Conservation (phyloP, 2,329 filamentous ascomycete species). For the Diaporthe sp. region DNA sequence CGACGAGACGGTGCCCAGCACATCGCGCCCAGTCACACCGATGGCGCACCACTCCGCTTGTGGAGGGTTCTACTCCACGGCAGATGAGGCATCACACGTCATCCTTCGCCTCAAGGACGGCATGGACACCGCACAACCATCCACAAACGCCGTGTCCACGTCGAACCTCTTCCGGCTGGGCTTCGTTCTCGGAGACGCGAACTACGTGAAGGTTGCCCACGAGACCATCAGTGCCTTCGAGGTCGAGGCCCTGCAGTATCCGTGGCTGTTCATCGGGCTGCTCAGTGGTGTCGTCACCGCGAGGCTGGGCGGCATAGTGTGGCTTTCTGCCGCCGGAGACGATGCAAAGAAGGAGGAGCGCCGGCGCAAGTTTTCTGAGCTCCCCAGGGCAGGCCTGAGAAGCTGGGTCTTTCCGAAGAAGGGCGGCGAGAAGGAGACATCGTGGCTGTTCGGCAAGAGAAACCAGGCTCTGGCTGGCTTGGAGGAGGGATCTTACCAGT, state of each 20-base stretch:
- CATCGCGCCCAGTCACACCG: constrained; percentile 51
- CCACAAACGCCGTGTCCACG: constrained; percentile 89
- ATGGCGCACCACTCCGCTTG: constrained; percentile 53
- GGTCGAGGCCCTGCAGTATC: constrained; percentile 91
- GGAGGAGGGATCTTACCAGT: constrained; percentile 42
- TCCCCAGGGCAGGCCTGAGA: constrained; percentile 48
- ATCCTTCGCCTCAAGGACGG: constrained; percentile 93
- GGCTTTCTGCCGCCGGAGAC: constrained; percentile 42
- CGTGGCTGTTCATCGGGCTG: constrained; percentile 89
- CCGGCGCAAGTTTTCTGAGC: constrained; percentile 42
- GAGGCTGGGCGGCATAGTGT: constrained; percentile 73
- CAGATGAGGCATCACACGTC: constrained; percentile 72
- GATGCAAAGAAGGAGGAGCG: constrained; percentile 37
- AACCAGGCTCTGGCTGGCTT: constrained; percentile 44
- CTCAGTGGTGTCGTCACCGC: constrained; percentile 82
- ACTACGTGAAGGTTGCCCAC: constrained; percentile 75
- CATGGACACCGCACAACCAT: constrained; percentile 93
- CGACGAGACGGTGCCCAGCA: constrained; percentile 64
- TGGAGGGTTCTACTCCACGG: constrained; percentile 82
- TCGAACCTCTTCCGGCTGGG: constrained; percentile 88
- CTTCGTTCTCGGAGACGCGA: constrained; percentile 74
- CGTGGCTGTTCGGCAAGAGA: constrained; percentile 43
- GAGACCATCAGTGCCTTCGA: constrained; percentile 89
- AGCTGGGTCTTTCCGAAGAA: constrained; percentile 45
- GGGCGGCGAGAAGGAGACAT: constrained; percentile 20